These are phyloP conservation scores for Penicillium roqueforti DNA, from an alignment of 495 filamentous ascomycete genomes.

Conservation along the genomic window DNA sequence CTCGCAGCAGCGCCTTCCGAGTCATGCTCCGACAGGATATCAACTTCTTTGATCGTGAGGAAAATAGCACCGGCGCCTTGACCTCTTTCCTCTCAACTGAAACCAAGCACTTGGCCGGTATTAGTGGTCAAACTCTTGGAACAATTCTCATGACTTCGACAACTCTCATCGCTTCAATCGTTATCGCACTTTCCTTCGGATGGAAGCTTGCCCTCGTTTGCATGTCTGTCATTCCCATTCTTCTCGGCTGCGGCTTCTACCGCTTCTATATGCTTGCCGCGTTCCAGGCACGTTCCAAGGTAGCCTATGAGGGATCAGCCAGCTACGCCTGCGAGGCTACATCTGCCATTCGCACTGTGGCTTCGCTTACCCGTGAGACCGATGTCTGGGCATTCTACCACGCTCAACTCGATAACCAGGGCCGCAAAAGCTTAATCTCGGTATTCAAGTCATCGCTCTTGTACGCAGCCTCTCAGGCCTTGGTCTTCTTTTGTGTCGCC, in stretches of 20 bases:
- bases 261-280: conserved; percentile 77
- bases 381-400: conserved; percentile 77
- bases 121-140: conserved; percentile 76
- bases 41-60: conserved; percentile 77
- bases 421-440: conserved; percentile 56
- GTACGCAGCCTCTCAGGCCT: conserved; percentile 74
- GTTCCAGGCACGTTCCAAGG: conserved; percentile 67
- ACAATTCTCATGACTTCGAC: conserved; percentile 72
- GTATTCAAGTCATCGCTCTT: conserved; percentile 64
- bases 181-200: conserved; percentile 64
- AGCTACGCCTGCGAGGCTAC: conserved; percentile 89
- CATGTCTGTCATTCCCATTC: conserved; percentile 69
- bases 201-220: conserved; percentile 93
- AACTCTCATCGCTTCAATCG: conserved; percentile 65
- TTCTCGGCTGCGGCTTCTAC: conserved; percentile 78
- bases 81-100: conserved; percentile 83
- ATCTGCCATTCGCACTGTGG: conserved; percentile 86
- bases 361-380: conserved; percentile 76
- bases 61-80: conserved; percentile 79
- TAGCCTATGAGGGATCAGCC: conserved; percentile 68
- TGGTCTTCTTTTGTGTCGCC: conserved; percentile 77
- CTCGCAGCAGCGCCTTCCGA: conserved; percentile 74
- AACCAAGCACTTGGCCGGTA: conserved; percentile 77
- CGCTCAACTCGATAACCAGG: conserved; percentile 59
- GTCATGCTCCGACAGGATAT: conserved; percentile 92